Evolutionary conservation across 1,284 basidiomycete species (phyloP).

Genomic region (Coniferiporia sulphurascens): DNA sequence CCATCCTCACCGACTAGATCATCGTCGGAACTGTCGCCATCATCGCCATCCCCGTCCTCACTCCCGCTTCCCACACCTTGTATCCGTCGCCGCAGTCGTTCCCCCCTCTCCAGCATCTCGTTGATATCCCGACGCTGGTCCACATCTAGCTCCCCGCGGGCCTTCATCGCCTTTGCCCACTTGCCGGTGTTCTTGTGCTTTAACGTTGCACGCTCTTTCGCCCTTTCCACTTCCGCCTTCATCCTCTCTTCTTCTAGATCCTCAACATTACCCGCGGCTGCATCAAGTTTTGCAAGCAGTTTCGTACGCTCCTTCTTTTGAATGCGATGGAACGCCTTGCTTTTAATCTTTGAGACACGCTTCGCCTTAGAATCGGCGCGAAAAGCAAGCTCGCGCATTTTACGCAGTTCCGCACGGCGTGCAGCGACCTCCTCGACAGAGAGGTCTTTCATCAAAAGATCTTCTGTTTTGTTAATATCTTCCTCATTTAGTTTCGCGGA

Average conservation of each 20-base stretch:
- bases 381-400: conserved; percentile 92
- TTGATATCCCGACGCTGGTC: conserved; percentile 69
- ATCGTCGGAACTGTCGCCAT: conserved; percentile 32
- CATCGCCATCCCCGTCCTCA: conserved; percentile 39
- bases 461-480: conserved; percentile 73
- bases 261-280: conserved; percentile 47
- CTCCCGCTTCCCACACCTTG: conserved; percentile 49
- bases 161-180: conserved; percentile 70
- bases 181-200: conserved; percentile 81
- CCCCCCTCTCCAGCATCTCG: conserved; percentile 74
- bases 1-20: conserved; percentile 34
- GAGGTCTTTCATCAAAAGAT: conserved; percentile 77
- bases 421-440: conserved; percentile 79
- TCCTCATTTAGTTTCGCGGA: conserved; percentile 78
- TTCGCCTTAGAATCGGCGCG: conserved; percentile 90
- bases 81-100: conserved; percentile 70
- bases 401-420: conserved; percentile 76
- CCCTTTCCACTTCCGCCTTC: conserved; percentile 74
- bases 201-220: conserved; percentile 81
- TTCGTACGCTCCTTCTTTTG: conserved; percentile 74
- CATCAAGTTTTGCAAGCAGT: conserved; percentile 48
- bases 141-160: conserved; percentile 57
- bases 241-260: conserved; percentile 51
- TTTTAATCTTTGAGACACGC: conserved; percentile 93
- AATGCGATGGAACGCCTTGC: conserved; percentile 87